phyloP scores from a whole-genome alignment of 2,329 filamentous ascomycete species.

The Ophiosphaerella narmari region DNA sequence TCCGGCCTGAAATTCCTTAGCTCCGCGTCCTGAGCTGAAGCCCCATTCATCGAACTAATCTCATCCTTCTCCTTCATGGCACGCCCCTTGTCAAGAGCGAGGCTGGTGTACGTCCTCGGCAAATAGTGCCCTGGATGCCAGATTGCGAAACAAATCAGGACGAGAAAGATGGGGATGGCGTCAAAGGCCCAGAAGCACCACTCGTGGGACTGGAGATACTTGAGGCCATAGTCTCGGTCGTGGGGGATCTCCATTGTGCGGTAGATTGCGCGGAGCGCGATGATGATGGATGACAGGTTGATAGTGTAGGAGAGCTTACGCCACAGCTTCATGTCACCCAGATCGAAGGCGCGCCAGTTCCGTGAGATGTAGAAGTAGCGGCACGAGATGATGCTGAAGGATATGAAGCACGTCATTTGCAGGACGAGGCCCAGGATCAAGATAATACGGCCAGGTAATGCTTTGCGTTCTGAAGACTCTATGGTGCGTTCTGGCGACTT shows the following conservation, averaged over 20 bases:
- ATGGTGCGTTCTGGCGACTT: slow-evolving; percentile 48
- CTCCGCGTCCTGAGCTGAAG: slow-evolving; percentile 9
- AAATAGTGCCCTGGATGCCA: slow-evolving; percentile 53
- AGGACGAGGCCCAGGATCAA: slow-evolving; percentile 55
- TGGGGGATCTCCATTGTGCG: slow-evolving; percentile 59
- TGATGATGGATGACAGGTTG: slow-evolving; percentile 37
- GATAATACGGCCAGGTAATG: slow-evolving; percentile 37
- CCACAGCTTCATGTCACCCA: slow-evolving; percentile 44
- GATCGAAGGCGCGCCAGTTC: slow-evolving; percentile 35
- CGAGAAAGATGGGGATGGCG: slow-evolving; percentile 54
- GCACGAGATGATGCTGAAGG: slow-evolving; percentile 51
- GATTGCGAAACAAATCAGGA: slow-evolving; percentile 55
- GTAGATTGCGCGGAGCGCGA: slow-evolving; percentile 57
- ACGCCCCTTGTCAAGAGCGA: slow-evolving; percentile 33
- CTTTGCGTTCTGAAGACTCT: slow-evolving; percentile 35
- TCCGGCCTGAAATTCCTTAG: slow-evolving; percentile 28
- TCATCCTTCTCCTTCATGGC: slow-evolving; percentile 42
- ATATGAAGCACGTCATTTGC: slow-evolving; percentile 57
- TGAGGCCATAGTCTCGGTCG: slow-evolving; percentile 50
- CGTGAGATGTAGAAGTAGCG: slow-evolving; percentile 42
- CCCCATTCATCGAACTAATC: slow-evolving; percentile 21
- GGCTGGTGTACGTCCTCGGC: slow-evolving; percentile 36
- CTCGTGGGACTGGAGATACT: slow-evolving; percentile 57
- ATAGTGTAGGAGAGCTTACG: slow-evolving; percentile 41
- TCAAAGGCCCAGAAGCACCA: slow-evolving; percentile 61